phyloP scores from a whole-genome alignment of 441 rosid genomes.

The Syzygium malaccense region DNA sequence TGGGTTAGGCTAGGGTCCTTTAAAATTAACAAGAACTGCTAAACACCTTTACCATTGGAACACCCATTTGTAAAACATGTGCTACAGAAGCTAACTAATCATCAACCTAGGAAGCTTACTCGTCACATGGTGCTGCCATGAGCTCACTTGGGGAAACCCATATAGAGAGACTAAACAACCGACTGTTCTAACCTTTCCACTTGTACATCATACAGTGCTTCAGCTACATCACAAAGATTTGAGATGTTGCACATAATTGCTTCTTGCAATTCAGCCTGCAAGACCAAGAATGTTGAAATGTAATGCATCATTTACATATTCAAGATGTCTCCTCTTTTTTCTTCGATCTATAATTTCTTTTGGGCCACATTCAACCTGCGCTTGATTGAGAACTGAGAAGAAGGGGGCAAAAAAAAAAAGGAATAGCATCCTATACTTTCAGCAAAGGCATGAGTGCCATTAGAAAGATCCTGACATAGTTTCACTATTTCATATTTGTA shows the following conservation, averaged over 20 bases:
- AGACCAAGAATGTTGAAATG: neutral
- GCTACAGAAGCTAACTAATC: neutral
- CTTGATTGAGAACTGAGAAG: neutral
- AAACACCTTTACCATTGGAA: neutral
- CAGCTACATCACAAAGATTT: constrained; percentile 56
- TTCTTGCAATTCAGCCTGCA: constrained; percentile 67
- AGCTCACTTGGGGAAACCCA: constrained; percentile 63
- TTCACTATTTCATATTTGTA: neutral
- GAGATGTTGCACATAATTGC: constrained; percentile 38
- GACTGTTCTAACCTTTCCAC: constrained; percentile 34
- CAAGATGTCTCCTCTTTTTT: neutral
- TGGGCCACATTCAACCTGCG: neutral
- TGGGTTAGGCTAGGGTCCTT: constrained; percentile 2
- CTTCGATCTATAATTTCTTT: neutral
- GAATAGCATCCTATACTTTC: neutral
- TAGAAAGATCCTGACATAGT: neutral
- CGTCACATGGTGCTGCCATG: constrained; percentile 55
- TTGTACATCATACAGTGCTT: constrained; percentile 40
- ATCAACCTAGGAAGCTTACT: constrained; percentile 12
- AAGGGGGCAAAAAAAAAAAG: neutral
- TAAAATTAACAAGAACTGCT: neutral
- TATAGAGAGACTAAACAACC: constrained; percentile 41
- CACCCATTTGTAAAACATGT: neutral
- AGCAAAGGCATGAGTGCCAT: neutral
- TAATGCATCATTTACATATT: neutral